phyloP scores from a whole-genome alignment of 305 asterid genomes.

The Fraxinus dipetala region DNA sequence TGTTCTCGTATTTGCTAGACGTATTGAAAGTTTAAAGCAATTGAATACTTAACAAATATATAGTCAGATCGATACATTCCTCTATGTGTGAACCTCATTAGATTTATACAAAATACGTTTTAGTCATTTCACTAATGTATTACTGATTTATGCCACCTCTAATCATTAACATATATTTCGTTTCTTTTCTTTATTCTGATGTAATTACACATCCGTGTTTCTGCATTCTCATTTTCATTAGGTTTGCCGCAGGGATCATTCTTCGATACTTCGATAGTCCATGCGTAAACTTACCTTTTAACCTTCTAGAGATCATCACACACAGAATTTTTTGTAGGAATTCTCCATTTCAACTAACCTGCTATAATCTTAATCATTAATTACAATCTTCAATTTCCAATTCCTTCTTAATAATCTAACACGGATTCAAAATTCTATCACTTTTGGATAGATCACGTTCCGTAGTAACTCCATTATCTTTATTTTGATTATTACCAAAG shows the following conservation, averaged over 20 bases:
- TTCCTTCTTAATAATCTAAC: too few relatives aligned
- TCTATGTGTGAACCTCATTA: background rate
- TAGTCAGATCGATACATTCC: background rate
- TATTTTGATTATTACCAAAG: too few relatives aligned
- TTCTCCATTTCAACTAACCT: background rate
- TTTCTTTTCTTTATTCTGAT: background rate
- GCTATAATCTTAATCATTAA: background rate
- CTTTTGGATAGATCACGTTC: too few relatives aligned
- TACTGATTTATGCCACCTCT: background rate
- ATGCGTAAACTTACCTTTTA: too few relatives aligned
- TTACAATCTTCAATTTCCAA: too few relatives aligned
- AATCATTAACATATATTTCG: background rate
- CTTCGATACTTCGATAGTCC: too few relatives aligned
- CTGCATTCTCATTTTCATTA: background rate
- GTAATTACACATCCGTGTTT: background rate
- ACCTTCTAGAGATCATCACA: background rate
- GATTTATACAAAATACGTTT: background rate
- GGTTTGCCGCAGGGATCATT: background rate
- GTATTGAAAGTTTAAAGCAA: background rate
- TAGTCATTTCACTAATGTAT: background rate
- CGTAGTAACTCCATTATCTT: too few relatives aligned
- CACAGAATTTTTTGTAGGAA: background rate
- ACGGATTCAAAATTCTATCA: background rate
- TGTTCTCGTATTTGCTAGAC: background rate
- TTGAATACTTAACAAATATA: background rate